Evolutionary conservation across 371 early-diverging fungal species (phyloP), one percentile per base, ranked within the genome.

Genomic region (Rhizopus delemar): DNA sequence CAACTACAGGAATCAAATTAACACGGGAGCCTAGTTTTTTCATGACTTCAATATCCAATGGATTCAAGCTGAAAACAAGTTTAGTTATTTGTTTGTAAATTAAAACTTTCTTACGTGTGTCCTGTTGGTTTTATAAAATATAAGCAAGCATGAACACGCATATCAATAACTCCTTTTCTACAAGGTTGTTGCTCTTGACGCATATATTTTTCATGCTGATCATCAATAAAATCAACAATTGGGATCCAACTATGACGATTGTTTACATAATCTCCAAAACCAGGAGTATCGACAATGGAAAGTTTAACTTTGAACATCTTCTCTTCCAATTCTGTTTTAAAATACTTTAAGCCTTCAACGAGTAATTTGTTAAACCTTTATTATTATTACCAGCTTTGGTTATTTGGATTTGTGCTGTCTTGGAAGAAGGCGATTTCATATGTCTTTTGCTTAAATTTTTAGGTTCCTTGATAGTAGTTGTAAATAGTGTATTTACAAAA

Each of bases 181-280:
- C 86, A 83, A 35, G 89, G 85, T 57, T 87, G 85, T 53, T 84
- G 81, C 66, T 94, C 89, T 73, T 93, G 92, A 66, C 89, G 85
- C 86, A 97, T 88, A 66, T 93, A 93, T 53, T 83, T 87, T 67
- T 92, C 93, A 80, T 95, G 95, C 75, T 96, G 97, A 61, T 94
- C 94, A 69, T 97, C 95, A 59, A 99, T 85, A 74, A 95, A 98
- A 59, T 96, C 93, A 41, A 97, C 84, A 59, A 97, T 92, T n/a
- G 98, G 95, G 39, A 89, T 89, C 95, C 96, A 97, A 75, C 94
- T 88, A 66, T 93, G 90, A 49, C 87, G 80, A 74, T 92, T 94
- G 81, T 93, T 91, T 65, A 91, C 88, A 73, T 90, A 94, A 70
- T 94, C 94, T 48, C 94, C 94, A 75, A 94, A 94, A 41, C 94